Conservation (phyloP, 2,329 filamentous ascomycete species). For the Paecilomyces formosus region DNA sequence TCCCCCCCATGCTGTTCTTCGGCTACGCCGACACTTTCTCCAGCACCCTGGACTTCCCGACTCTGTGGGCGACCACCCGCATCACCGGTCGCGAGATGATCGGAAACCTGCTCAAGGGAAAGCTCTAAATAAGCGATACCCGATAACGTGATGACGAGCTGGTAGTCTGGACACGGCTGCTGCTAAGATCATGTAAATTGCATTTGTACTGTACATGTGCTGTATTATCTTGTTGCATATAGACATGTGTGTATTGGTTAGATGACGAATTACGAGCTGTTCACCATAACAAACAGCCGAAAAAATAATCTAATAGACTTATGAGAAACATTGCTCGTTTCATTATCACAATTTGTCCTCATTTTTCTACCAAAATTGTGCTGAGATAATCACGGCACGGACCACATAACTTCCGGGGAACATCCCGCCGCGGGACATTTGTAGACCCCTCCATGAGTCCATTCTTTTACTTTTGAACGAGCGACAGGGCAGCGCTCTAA, state of each 20-base stretch:
- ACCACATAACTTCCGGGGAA: neutral
- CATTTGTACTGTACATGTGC: neutral
- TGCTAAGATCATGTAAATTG: neutral
- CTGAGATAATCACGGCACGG: conserved; percentile 5
- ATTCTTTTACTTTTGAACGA: neutral
- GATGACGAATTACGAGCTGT: neutral
- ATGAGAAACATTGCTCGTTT: neutral
- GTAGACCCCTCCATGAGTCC: neutral
- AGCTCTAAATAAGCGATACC: conserved; percentile 48
- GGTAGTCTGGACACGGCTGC: neutral
- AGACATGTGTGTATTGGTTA: neutral
- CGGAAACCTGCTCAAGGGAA: conserved; percentile 60
- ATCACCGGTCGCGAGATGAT: conserved; percentile 74
- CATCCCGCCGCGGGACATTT: neutral
- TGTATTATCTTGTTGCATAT: neutral
- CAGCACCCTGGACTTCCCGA: conserved; percentile 78
- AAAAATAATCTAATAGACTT: neutral
- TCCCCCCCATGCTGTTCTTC: conserved; percentile 87
- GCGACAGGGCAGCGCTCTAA: neutral
- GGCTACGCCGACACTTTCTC: conserved; percentile 74
- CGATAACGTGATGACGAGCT: neutral
- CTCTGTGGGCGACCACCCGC: conserved; percentile 68
- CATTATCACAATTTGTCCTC: neutral
- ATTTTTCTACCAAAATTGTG: neutral
- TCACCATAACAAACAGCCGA: neutral